Evolutionary conservation across 1,284 basidiomycete genomes (phyloP).

Genomic region (Cutaneotrichosporon sp.): DNA sequence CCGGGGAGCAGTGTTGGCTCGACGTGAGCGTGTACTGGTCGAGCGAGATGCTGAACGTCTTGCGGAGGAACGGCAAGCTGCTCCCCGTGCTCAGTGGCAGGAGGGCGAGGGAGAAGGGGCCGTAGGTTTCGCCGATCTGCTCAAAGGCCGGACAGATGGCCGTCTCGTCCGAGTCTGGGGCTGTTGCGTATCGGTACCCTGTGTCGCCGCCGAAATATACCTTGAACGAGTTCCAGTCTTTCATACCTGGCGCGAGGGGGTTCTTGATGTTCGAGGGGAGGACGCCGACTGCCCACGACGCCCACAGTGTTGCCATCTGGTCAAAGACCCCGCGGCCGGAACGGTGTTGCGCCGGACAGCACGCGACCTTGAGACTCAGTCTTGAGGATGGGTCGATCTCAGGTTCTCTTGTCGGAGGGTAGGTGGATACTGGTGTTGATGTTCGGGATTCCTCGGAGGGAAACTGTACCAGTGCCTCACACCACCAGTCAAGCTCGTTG

Average conservation of each 20-base stretch:
- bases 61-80: conserved; percentile 51
- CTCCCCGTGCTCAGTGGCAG: conserved; percentile 51
- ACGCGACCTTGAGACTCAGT: conserved; percentile 46
- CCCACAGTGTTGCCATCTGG: conserved; percentile 53
- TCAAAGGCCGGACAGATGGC: conserved; percentile 51
- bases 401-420: conserved; percentile 1
- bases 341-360: conserved; percentile 52
- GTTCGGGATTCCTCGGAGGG: neutral
- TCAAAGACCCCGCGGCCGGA: conserved; percentile 48
- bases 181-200: conserved; percentile 52
- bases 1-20: conserved; percentile 49
- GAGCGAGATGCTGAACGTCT: conserved; percentile 46
- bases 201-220: conserved; percentile 53
- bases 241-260: conserved; percentile 33
- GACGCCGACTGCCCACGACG: conserved; percentile 50
- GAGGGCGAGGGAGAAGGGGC: conserved; percentile 44
- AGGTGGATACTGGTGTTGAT: neutral
- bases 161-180: conserved; percentile 38
- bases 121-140: conserved; percentile 48
- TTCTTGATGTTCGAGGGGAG: conserved; percentile 24
- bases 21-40: conserved; percentile 54
- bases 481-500: conserved; percentile 53
- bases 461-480: conserved; percentile 46
- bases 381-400: conserved; percentile 19
- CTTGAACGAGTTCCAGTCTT: conserved; percentile 43